These are phyloP conservation scores for Sarocladiaceae sp. DNA, from an alignment of 2,329 filamentous ascomycete species.

Conservation along the genomic window DNA sequence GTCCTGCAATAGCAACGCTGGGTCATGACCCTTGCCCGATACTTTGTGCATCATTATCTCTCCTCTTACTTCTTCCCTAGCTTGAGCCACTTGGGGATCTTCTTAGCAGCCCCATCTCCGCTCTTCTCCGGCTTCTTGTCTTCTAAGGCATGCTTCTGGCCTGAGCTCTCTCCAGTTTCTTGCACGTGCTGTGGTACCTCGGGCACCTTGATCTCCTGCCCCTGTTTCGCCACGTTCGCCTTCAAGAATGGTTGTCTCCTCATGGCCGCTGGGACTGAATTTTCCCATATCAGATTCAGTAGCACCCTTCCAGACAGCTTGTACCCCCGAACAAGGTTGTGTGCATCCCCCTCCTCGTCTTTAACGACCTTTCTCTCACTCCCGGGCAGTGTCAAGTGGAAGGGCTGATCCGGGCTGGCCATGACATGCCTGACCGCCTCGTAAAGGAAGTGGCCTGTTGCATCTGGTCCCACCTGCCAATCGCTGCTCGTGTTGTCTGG, in stretches of 20 bases:
- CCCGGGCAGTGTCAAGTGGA: constrained; percentile 63
- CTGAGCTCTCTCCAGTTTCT: constrained; percentile 29
- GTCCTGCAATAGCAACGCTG: neutral
- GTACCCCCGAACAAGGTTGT: constrained; percentile 64
- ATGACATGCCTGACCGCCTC: constrained; percentile 68
- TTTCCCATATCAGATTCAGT: constrained; percentile 70
- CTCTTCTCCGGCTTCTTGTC: constrained; percentile 28
- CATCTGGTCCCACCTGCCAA: constrained; percentile 59
- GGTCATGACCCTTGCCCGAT: too few species aligned
- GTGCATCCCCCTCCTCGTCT: constrained; percentile 32
- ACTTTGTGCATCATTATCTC: neutral
- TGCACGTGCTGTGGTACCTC: constrained; percentile 38
- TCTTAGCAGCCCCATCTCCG: constrained; percentile 35
- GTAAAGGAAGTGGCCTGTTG: constrained; percentile 69
- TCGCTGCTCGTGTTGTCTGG: constrained; percentile 78
- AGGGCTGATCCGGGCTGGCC: constrained; percentile 55
- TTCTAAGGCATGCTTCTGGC: constrained; percentile 15
- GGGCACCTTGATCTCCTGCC: constrained; percentile 60
- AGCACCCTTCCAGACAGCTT: constrained; percentile 65
- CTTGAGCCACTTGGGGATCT: constrained; percentile 66
- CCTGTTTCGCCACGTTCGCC: constrained; percentile 49
- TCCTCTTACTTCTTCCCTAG: constrained; percentile 59
- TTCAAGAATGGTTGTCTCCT: constrained; percentile 55
- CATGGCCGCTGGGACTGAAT: constrained; percentile 49
- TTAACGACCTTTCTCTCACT: constrained; percentile 43